Evolutionary conservation across 106 monocot genomes (phyloP), one percentile per base, ranked within the genome.

Genomic region (Platanthera zijinensis): DNA sequence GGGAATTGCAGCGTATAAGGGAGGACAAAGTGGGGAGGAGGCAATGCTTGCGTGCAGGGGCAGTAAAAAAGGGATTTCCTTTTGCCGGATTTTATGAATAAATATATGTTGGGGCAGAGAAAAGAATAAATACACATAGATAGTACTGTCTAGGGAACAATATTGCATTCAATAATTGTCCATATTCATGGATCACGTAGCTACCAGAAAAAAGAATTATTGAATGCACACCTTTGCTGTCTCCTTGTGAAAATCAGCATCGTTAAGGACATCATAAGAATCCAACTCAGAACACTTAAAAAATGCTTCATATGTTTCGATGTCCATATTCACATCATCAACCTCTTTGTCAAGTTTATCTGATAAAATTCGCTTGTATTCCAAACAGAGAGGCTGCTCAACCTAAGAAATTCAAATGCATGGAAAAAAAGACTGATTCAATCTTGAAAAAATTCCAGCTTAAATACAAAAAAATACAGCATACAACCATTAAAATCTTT

Each of bases 301-400:
- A 74, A 88, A 92, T 47, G 88, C 82, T 77, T 99, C 99, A 83
- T 94, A 94, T 73, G 91, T 88, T 81, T 94, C 88, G 25, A 94
- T 99, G 74, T 99, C 99, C 74, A 84, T 83, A 74, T 88, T 99
- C 47, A 94, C 88, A 83, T 99, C 99, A 71, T 94, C 94, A 71
- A 99, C 84, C 81, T 94, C 99, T 73, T 92, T 92, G 59, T 99
- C 92, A 76, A 92, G 86, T 78, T 92, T 92, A 77, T 94, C 90
- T 50, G 94, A 99, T 70, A 94, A 81, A 18, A 99, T 68, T 32
- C 92, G 75, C 94, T 94, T 92, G 84, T 94, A 99, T 45, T 99
- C 99, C 80, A 99, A 83, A 78, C 94, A 99, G 46, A 91, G 79
- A 64, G 99, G 99, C 77, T 99, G 99, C 67, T 99, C 94, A 78